phyloP scores from a whole-genome alignment of 805 yeast genomes.

The Vanderwaltozyma tropicalis region DNA sequence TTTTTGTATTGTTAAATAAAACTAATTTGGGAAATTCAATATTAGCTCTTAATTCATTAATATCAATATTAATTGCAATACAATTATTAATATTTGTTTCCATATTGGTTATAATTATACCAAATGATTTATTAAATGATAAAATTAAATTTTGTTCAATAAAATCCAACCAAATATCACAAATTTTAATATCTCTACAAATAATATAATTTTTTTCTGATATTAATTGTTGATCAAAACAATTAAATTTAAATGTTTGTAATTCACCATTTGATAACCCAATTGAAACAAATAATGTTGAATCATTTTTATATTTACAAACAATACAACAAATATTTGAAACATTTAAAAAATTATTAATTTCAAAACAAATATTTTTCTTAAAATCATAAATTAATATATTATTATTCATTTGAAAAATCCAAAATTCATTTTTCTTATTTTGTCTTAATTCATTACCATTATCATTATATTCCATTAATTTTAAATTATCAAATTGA shows the following conservation, averaged over 20 bases:
- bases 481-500: no score
- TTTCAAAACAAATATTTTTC: neutral
- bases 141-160: neutral
- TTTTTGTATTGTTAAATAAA: constrained; percentile 2
- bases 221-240: neutral
- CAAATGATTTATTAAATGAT: neutral
- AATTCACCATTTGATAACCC: neutral
- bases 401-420: neutral
- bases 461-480: no score
- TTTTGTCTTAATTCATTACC: neutral
- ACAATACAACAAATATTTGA: constrained; percentile 1
- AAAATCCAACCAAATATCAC: constrained; percentile 1
- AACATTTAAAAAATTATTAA: neutral
- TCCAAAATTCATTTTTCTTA: constrained; percentile 1
- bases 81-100: neutral
- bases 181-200: neutral
- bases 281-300: neutral
- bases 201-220: neutral
- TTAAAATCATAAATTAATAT: constrained; percentile 1
- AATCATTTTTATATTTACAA: neutral
- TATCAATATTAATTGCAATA: neutral
- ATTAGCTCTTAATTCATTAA: neutral
- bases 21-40: constrained; percentile 6
- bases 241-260: neutral
- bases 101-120: constrained; percentile 1